Evolutionary conservation across 345 rosid genomes (phyloP), one percentile per base, ranked within the genome.

Genomic region (Erodium maritimum): DNA sequence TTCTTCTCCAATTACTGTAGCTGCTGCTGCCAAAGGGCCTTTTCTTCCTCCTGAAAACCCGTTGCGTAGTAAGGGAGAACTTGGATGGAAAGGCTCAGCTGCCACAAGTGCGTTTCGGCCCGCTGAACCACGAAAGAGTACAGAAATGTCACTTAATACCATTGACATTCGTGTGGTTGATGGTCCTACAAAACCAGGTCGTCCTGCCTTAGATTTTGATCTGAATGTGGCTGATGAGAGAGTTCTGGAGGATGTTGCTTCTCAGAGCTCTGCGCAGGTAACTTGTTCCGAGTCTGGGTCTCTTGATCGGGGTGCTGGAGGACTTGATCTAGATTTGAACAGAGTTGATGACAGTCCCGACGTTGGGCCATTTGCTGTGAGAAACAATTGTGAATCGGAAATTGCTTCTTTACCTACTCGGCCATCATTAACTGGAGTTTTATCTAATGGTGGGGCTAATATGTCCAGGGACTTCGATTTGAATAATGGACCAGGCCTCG

Each of bases 81-180:
- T 86, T 76, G 96, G 98, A 48, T 91, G 98, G 98, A 91, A 85
- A 76, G 98, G 98, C 56, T 86, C 96, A 21, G 98, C 96, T 1
- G 98, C 98, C 52, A 91, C 98, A 19, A 91, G 98, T 73, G 98
- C 98, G 11, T 91, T 91, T 73, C 78, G 98, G 12, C 98, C 98
- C 18, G 95, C 98, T 58, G 98, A 84, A 72, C 95, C 96, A 13
- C 73, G 96, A 69, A 88, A 79, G 68, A 19, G 42, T 19, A 34
- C 67, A 54, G 95, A 84, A 59, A 75, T 71, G 71, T 63, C 70
- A 19, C 48, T 73, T 17, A 63, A 52, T 52, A 17, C 61, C 45
- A 18, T 50, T n/a, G 71, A 70, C 65, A 23, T 64, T 1, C 54
- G 69, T 59, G 37, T 29, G 37, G 87, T 75, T 67, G 76, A 69